phyloP scores from a whole-genome alignment of 345 rosid genomes.

The Excoecaria cochinchinensis region DNA sequence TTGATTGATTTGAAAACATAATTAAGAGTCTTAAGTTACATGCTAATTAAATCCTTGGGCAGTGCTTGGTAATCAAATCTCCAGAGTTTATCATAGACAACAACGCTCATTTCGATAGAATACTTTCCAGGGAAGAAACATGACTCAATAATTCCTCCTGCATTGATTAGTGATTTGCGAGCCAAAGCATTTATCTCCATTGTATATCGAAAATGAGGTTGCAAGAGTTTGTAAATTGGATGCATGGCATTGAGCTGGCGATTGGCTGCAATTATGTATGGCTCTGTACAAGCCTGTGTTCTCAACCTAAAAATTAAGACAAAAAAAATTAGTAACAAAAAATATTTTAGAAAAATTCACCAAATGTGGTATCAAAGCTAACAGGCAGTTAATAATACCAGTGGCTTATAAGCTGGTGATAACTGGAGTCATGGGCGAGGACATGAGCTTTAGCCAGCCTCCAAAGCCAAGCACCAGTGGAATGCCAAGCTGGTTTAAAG shows the following conservation, averaged over 20 bases:
- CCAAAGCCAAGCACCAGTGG: constrained; percentile 70
- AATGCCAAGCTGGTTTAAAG: constrained; percentile 36
- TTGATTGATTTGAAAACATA: too few species aligned
- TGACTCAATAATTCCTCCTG: constrained; percentile 58
- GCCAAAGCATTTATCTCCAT: constrained; percentile 77
- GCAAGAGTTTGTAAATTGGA: constrained; percentile 56
- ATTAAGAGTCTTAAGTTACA: constrained; percentile 24
- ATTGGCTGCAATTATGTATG: constrained; percentile 65
- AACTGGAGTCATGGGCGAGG: constrained; percentile 57
- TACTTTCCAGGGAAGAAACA: constrained; percentile 57
- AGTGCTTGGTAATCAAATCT: constrained; percentile 50
- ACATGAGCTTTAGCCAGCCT: constrained; percentile 67
- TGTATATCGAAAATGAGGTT: constrained; percentile 78
- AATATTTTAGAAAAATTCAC: too few species aligned
- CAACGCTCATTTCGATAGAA: constrained; percentile 56
- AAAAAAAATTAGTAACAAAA: background rate
- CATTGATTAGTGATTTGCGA: constrained; percentile 48
- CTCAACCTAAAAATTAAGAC: constrained; percentile 9
- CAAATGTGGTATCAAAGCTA: too few species aligned
- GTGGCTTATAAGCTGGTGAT: constrained; percentile 70
- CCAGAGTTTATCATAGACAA: constrained; percentile 49
- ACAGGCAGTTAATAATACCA: constrained; percentile 61
- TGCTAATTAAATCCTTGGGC: constrained; percentile 56
- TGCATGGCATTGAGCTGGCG: constrained; percentile 73
- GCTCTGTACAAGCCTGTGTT: constrained; percentile 61